phyloP scores from a whole-genome alignment of 768 basidiomycete genomes.

The Boletus barrowsii region DNA sequence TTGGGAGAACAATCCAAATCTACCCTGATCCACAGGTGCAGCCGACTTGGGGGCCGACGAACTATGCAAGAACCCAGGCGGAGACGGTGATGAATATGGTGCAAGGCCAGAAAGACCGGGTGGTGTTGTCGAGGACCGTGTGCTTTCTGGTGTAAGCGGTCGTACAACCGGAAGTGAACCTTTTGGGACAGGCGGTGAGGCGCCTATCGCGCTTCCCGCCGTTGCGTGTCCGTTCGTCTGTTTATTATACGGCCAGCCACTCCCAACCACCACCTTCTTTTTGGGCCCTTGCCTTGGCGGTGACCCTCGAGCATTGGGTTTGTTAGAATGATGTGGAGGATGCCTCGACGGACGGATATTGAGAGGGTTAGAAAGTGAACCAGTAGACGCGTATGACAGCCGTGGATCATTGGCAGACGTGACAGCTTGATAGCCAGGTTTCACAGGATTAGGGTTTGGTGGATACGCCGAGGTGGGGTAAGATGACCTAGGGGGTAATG shows the following conservation, averaged over 20 bases:
- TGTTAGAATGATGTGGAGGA: constrained; percentile 12
- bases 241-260: constrained; percentile 43
- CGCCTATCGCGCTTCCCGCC: constrained; percentile 1
- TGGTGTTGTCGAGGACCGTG: constrained; percentile 32
- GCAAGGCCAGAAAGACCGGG: constrained; percentile 32
- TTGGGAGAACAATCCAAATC: constrained; percentile 18
- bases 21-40: constrained; percentile 15
- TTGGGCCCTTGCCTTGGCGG: constrained; percentile 17
- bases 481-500: constrained; percentile 19
- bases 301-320: constrained; percentile 3
- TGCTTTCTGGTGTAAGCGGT: constrained; percentile 30
- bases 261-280: constrained; percentile 40
- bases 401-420: constrained; percentile 29
- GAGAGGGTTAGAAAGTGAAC: constrained; percentile 50
- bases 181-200: constrained; percentile 19
- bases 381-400: constrained; percentile 39
- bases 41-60: constrained; percentile 25
- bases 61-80: constrained; percentile 33
- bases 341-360: constrained; percentile 48
- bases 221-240: constrained; percentile 26
- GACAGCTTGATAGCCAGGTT: constrained; percentile 26
- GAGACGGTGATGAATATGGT: constrained; percentile 34
- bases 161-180: constrained; percentile 12
- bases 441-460: constrained; percentile 15
- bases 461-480: constrained; percentile 12